A percentile compares a stretch with the other conserved stretches of the same genome.
These are phyloP conservation scores for Triticum timopheevii DNA, from an alignment of 176 grass and related monocot species.

Conservation along the genomic window DNA sequence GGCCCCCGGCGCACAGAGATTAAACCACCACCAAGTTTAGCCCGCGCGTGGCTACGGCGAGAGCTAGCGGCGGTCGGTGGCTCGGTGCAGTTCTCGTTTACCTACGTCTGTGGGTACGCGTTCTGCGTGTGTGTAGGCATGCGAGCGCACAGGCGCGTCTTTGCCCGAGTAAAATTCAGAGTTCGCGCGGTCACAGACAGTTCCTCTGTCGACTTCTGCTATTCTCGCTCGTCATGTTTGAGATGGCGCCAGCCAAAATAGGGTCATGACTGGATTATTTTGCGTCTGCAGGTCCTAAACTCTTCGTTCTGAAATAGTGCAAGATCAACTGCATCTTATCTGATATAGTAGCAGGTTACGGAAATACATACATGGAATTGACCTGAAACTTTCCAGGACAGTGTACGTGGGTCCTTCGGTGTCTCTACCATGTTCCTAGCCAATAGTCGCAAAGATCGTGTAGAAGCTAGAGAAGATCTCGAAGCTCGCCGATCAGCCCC, in stretches of 20 bases:
- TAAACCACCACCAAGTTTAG: constrained; percentile 57
- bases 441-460: constrained; percentile 22
- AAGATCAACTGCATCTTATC: neutral
- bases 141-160: too few relatives aligned
- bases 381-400: neutral
- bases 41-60: neutral
- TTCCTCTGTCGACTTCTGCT: neutral
- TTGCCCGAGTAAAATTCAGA: too few relatives aligned
- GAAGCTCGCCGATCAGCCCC: constrained; percentile 14
- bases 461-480: constrained; percentile 15
- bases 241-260: neutral
- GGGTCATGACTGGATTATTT: neutral
- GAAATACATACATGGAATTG: neutral
- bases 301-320: neutral
- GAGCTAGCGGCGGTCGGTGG: constrained; percentile 4
- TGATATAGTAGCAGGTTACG: neutral
- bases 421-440: constrained; percentile 8
- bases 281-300: neutral
- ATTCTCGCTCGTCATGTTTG: neutral
- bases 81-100: neutral
- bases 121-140: too few relatives aligned
- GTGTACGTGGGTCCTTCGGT: constrained; percentile 1
- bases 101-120: neutral
- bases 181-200: too few relatives aligned
- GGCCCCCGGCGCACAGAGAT: constrained; percentile 32